These are phyloP conservation scores for Aegle marmelos DNA, from an alignment of 345 rosid genomes.

Conservation along the genomic window DNA sequence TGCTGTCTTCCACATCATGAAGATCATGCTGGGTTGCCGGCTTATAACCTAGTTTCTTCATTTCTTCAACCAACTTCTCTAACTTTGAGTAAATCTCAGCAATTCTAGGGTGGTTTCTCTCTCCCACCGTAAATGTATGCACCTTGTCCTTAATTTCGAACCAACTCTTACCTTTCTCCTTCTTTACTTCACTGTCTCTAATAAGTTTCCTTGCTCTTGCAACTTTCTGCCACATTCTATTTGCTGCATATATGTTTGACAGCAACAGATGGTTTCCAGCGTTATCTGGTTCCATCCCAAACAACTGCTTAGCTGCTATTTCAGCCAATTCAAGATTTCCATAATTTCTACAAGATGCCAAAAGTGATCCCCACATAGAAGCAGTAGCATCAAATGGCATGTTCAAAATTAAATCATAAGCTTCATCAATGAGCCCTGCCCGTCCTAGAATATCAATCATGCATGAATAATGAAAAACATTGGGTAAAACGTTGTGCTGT, in stretches of 20 bases:
- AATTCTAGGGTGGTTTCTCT: constrained; percentile 54
- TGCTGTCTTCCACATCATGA: constrained; percentile 54
- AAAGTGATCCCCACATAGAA: constrained; percentile 83
- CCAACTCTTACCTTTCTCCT: constrained; percentile 81
- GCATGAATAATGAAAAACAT: constrained; percentile 73
- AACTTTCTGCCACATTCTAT: constrained; percentile 59
- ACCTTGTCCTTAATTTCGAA: constrained; percentile 64
- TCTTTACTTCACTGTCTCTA: constrained; percentile 49
- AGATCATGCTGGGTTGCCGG: constrained; percentile 44
- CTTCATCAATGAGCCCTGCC: constrained; percentile 59
- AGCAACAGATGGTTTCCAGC: constrained; percentile 75
- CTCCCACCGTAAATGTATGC: constrained; percentile 62
- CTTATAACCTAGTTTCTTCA: constrained; percentile 51
- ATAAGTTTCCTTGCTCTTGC: constrained; percentile 56
- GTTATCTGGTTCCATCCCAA: constrained; percentile 67
- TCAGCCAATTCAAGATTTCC: constrained; percentile 64
- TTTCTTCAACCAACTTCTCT: constrained; percentile 44
- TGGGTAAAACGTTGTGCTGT: constrained; percentile 45
- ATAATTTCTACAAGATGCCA: constrained; percentile 63
- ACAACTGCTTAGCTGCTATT: constrained; percentile 63
- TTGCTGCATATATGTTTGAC: constrained; percentile 61
- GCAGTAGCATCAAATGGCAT: constrained; percentile 70
- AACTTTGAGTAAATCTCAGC: constrained; percentile 46
- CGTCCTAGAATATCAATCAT: constrained; percentile 84
- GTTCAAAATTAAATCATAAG: constrained; percentile 47